Evolutionary conservation across 2,329 filamentous ascomycete species (phyloP), one percentile per base, ranked within the genome.

Genomic region (Calonectria pseudoturangicola): DNA sequence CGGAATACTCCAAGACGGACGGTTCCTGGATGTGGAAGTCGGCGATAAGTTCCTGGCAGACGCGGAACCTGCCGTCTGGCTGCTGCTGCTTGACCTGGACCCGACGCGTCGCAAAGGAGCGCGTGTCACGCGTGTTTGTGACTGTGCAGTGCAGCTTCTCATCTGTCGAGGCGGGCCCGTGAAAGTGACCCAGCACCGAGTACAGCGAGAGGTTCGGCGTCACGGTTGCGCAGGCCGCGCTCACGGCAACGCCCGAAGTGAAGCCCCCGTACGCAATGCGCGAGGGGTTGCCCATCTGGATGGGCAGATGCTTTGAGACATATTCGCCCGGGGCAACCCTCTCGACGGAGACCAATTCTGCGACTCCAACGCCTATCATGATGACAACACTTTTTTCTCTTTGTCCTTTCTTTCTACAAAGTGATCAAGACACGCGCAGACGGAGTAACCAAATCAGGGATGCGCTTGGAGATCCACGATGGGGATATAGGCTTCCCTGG

Each of bases 21-120:
- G 80, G 73, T 73, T 89, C 87, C 7, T 76, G 74, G 4, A 82
- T 75, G 33, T 89, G 87, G 68, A 89, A 89, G 68, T 89, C 88
- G 0, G 84, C 84, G 1, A 87, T 74, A 0, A 87, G 76, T 64
- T 87, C 83, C 36, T 89, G 73, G 64, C 86, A 88, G 0, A 80
- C 68, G 30, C 88, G 83, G 7, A 79, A 70, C 3, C 77, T 71
- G 12, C 84, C 85, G 62, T 85, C 79, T 0, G 84, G 77, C 21
- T 82, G 82, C 28, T 79, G 74, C 69, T 89, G 88, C 64, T 80
- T 83, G 33, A 89, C 83, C 71, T 86, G 82, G 4, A 89, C 84
- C 4, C 85, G 81, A 2, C 87, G 82, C 0, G 88, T 89, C 2
- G 85, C 84, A 67, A 89, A 89, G 0, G 86, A 86, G 16, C 85